Conservation (phyloP, 2,329 filamentous ascomycete genomes). For the Blastomyces percursus region DNA sequence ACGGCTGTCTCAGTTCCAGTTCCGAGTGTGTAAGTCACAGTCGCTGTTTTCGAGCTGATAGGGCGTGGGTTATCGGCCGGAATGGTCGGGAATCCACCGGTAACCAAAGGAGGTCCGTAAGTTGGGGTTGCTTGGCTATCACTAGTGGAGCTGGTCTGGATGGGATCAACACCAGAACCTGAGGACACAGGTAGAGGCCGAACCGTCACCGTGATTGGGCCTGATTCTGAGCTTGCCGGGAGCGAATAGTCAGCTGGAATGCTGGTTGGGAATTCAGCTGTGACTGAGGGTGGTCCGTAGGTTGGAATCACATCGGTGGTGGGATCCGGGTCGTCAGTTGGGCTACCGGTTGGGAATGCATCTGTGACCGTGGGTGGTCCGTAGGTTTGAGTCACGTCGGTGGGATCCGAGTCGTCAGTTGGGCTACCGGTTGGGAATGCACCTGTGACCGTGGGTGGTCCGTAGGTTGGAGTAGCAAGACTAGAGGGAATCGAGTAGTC, state of each 20-base stretch:
- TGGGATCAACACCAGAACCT: neutral
- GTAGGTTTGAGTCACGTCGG: neutral
- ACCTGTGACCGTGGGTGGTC: neutral
- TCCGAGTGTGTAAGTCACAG: constrained; percentile 32
- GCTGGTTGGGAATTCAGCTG: neutral
- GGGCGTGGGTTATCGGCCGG: neutral
- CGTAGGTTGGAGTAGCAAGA: no score
- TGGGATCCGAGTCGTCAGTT: neutral
- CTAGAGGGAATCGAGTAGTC: neutral
- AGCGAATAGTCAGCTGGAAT: neutral
- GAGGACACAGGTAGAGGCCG: neutral
- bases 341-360: neutral
- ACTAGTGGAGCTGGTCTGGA: neutral
- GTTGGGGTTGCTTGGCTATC: neutral
- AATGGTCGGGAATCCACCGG: constrained; percentile 3
- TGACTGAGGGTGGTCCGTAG: neutral
- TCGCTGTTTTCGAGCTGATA: constrained; percentile 18
- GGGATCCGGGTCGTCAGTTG: neutral
- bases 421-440: neutral
- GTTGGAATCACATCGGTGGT: neutral
- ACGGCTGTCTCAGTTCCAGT: constrained; percentile 26
- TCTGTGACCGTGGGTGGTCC: neutral
- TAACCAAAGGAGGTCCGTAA: neutral
- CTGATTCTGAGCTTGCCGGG: neutral
- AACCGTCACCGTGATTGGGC: neutral